A percentile compares a stretch with the other conserved stretches of the same genome.
These are phyloP conservation scores for Fraxinus xanthoxyloides DNA, from an alignment of 305 asterid species.

Conservation along the genomic window DNA sequence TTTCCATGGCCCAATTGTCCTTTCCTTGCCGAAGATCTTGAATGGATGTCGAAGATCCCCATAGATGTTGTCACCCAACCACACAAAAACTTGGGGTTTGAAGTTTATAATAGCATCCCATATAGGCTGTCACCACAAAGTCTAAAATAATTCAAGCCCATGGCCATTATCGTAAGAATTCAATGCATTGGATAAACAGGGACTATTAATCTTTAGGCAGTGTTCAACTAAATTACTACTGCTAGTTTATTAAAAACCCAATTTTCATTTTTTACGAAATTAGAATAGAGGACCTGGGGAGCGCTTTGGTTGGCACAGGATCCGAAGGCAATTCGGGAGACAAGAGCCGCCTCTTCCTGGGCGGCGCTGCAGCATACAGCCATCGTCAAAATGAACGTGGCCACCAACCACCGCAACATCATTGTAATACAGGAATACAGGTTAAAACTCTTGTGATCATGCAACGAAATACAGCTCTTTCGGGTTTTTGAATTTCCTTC, in stretches of 20 bases:
- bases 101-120: slow-evolving; percentile 27
- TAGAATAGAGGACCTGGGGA: slow-evolving; percentile 17
- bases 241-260: background rate
- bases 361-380: background rate
- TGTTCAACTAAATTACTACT: background rate
- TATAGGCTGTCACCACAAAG: slow-evolving; percentile 21
- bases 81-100: slow-evolving; percentile 32
- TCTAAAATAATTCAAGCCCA: background rate
- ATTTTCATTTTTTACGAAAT: background rate
- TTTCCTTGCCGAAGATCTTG: slow-evolving; percentile 29
- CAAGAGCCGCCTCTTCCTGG: slow-evolving; percentile 7
- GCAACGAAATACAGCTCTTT: background rate
- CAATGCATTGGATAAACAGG: background rate
- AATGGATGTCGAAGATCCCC: slow-evolving; percentile 32
- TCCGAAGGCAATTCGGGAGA: slow-evolving; percentile 32
- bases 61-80: slow-evolving; percentile 36
- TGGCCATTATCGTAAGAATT: background rate
- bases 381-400: background rate
- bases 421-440: background rate
- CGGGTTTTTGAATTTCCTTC: background rate
- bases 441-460: background rate
- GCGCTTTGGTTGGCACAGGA: slow-evolving; percentile 38
- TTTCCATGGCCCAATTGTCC: slow-evolving; percentile 37
- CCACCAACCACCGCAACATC: slow-evolving; percentile 5
- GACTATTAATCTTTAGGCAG: background rate